Conservation (phyloP, 1,284 basidiomycete genomes). For the Anthracocystis setariae region DNA sequence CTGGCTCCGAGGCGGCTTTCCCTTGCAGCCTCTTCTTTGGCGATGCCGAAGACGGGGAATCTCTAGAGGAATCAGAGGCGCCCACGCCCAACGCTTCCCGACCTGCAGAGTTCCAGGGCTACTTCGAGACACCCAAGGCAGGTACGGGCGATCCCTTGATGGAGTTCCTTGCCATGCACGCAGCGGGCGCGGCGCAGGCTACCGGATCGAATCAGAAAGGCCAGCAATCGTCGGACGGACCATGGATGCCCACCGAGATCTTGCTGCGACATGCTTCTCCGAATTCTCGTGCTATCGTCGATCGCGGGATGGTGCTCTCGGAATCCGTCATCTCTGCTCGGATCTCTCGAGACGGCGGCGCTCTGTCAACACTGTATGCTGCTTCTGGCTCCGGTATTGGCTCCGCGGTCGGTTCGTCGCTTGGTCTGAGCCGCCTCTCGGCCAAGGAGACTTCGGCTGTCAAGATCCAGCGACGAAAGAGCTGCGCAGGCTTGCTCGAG, state of each 20-base stretch:
- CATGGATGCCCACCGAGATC: slow-evolving; percentile 56
- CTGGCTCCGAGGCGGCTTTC: slow-evolving; percentile 46
- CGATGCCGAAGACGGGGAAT: slow-evolving; percentile 24
- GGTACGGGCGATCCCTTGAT: slow-evolving; percentile 37
- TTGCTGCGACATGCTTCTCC: slow-evolving; percentile 57
- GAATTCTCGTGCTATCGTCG: slow-evolving; percentile 56
- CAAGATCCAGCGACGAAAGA: slow-evolving; percentile 53
- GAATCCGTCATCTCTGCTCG: slow-evolving; percentile 60
- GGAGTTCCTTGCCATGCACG: slow-evolving; percentile 53
- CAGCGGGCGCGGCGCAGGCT: slow-evolving; percentile 35
- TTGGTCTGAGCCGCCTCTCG: slow-evolving; percentile 49
- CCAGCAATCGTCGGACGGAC: slow-evolving; percentile 28
- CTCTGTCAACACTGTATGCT: slow-evolving; percentile 38
- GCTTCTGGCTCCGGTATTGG: slow-evolving; percentile 46
- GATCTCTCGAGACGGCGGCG: slow-evolving; percentile 37
- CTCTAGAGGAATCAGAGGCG: slow-evolving; percentile 32
- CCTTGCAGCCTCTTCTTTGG: slow-evolving; percentile 57
- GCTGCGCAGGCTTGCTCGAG: slow-evolving; percentile 47
- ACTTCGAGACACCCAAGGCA: slow-evolving; percentile 22
- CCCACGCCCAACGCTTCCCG: slow-evolving; percentile 46
- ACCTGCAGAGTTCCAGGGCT: slow-evolving; percentile 31
- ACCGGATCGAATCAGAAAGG: slow-evolving; percentile 28
- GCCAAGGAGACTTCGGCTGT: slow-evolving; percentile 53
- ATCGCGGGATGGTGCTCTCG: slow-evolving; percentile 64
- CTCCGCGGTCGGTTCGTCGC: slow-evolving; percentile 55